Base-by-base conservation (phyloP, 2,329 filamentous ascomycete species). In the Chrysoporthe austroafricana region DNA sequence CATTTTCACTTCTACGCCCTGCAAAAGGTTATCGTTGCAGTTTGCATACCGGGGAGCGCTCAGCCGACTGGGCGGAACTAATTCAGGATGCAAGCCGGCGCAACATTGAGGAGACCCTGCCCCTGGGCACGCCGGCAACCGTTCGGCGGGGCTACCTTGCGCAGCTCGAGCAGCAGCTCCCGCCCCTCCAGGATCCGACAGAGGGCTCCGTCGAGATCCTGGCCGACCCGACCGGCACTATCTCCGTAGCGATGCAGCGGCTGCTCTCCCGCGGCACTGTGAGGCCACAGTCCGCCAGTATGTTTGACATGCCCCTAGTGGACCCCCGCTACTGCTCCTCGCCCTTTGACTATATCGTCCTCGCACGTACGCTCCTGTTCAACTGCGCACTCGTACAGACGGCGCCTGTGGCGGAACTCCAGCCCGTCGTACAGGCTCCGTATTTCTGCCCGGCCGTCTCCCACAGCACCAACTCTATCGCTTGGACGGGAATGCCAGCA, bases 301-400 rank as follows among this genome's bases (percentile, higher is more conserved):
- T 73, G 7, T 62, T 73, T n/a, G 84, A 86, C 58, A 78, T 80
- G 16, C 85, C 86, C 0, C 73, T 81, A n/a, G 85, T 87, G 68
- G 76, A 80, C 68, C 85, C 84, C 74, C 82, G 82, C 67, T 85
- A 81, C 73, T 84, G 76, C 81, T 75, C 79, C 58, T 76, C 79
- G 7, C 81, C 82, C 26, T 75, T 79, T 14, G 84, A 87, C 70
- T 76, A 84, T 5, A 72, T 80, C 39, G 80, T 83, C 3, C 64
- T 85, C 7, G 77, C 80, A 26, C 80, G 85, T 64, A 83, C 79
- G 2, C 74, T 86, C 69, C 71, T 79, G 58, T 79, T 83, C 46
- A 77, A 80, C 2, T 81, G 82, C 34, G 74, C 78, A 8, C 74
- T 80, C 16, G 18, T 72, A 32, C 8, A 18, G 4, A 75, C 73